These are phyloP conservation scores for Mycena crocata DNA, from an alignment of 768 basidiomycete species.

Conservation along the genomic window DNA sequence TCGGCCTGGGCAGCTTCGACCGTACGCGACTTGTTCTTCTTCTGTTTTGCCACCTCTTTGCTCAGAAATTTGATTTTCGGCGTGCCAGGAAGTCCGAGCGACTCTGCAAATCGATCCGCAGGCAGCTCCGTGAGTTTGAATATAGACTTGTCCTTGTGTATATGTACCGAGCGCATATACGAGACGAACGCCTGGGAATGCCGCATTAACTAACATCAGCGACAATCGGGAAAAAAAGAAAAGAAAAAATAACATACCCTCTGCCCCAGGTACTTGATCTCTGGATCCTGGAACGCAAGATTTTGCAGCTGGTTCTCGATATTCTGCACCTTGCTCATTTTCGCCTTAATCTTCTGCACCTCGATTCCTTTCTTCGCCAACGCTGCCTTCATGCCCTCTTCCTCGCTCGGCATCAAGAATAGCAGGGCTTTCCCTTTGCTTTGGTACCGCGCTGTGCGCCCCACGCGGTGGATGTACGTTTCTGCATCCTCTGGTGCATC, in stretches of 20 bases:
- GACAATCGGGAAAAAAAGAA: not conserved
- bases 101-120: slow-evolving; percentile 85
- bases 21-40: slow-evolving; percentile 77
- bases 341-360: slow-evolving; percentile 87
- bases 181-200: slow-evolving; percentile 88
- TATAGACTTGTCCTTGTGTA: slow-evolving; percentile 94
- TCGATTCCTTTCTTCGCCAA: slow-evolving; percentile 79
- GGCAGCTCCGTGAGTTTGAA: slow-evolving; percentile 91
- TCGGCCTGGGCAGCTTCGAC: slow-evolving; percentile 50
- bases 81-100: slow-evolving; percentile 92
- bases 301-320: slow-evolving; percentile 92
- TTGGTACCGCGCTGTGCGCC: slow-evolving; percentile 94
- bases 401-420: slow-evolving; percentile 90
- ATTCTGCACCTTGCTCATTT: slow-evolving; percentile 85
- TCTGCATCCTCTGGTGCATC: slow-evolving; percentile 98
- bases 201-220: not conserved
- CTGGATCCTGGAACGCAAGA: slow-evolving; percentile 93
- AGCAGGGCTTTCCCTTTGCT: slow-evolving; percentile 88
- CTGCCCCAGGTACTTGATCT: slow-evolving; percentile 97
- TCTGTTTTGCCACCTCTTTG: slow-evolving; percentile 74
- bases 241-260: too few relatives aligned
- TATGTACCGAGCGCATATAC: slow-evolving; percentile 90
- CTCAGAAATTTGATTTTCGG: slow-evolving; percentile 94
- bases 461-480: slow-evolving; percentile 97
- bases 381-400: slow-evolving; percentile 86